phyloP scores from a whole-genome alignment of 768 basidiomycete species.

The Mycena venus region DNA sequence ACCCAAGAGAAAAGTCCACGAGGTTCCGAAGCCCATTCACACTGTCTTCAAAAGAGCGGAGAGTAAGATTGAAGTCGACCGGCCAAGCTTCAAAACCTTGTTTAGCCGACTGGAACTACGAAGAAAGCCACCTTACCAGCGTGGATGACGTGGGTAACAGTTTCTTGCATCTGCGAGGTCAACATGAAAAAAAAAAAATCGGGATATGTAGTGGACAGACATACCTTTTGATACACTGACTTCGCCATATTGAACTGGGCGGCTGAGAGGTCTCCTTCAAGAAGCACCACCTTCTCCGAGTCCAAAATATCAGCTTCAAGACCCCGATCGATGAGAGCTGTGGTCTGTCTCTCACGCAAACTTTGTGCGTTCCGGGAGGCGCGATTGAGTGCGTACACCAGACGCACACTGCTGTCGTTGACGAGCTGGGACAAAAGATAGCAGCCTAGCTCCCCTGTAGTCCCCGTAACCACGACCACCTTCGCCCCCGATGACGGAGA shows the following conservation, averaged over 20 bases:
- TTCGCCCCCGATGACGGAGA: not conserved
- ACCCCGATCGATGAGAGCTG: conserved; percentile 44
- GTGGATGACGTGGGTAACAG: conserved; percentile 54
- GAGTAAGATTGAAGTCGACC: conserved; percentile 48
- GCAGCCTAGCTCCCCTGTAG: conserved; percentile 49
- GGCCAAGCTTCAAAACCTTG: conserved; percentile 43
- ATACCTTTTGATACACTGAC: conserved; percentile 30
- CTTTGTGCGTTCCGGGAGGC: conserved; percentile 30
- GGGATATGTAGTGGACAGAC: conserved; percentile 6
- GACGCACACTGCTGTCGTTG: conserved; percentile 15
- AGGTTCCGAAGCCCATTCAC: conserved; percentile 46
- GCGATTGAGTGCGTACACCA: conserved; percentile 46
- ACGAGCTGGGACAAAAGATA: conserved; percentile 41
- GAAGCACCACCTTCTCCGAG: conserved; percentile 44
- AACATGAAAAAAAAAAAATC: not conserved
- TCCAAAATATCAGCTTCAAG: conserved; percentile 42
- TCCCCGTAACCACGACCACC: conserved; percentile 49
- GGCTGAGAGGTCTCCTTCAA: conserved; percentile 44
- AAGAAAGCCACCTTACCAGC: conserved; percentile 39
- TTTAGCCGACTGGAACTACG: not conserved
- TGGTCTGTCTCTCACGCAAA: conserved; percentile 40
- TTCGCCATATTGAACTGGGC: conserved; percentile 41
- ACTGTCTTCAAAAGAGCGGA: conserved; percentile 46
- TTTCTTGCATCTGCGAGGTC: conserved; percentile 36
- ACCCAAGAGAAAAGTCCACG: conserved; percentile 52